phyloP scores from a whole-genome alignment of 2,329 filamentous ascomycete genomes.

The Apiospora marii region DNA sequence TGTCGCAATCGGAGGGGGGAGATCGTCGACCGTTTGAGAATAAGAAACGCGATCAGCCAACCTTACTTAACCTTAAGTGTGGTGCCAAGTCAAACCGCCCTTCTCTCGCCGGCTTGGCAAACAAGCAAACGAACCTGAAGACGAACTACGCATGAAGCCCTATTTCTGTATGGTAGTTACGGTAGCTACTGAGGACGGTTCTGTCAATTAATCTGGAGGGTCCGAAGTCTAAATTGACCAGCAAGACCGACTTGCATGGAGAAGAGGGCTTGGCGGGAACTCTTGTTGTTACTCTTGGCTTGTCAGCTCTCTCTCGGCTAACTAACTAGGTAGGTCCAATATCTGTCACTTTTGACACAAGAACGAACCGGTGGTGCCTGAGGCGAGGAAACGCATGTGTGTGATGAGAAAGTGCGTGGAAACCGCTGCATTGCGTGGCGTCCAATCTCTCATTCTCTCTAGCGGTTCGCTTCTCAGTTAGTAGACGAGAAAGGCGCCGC shows the following conservation, averaged over 20 bases:
- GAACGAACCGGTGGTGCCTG: neutral
- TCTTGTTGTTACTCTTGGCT: neutral
- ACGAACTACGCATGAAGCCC: neutral
- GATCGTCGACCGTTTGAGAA: neutral
- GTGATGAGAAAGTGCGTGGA: neutral
- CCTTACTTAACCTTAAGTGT: neutral
- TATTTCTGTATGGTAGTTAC: neutral
- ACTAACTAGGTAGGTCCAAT: neutral
- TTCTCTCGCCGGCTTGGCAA: neutral
- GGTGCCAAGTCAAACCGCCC: neutral
- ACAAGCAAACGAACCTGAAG: neutral
- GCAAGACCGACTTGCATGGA: neutral
- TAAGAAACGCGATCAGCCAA: neutral
- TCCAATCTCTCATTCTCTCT: neutral
- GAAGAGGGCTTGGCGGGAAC: neutral
- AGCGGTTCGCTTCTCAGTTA: neutral
- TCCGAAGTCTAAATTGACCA: neutral
- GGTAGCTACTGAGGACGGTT: too few species aligned
- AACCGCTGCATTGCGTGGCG: neutral
- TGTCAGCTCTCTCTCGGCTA: too few species aligned
- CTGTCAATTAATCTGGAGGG: neutral
- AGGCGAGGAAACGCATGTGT: neutral
- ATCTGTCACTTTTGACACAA: conserved; percentile 1
- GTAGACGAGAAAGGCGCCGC: neutral
- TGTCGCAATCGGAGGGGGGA: neutral